Evolutionary conservation across 495 filamentous ascomycete species (phyloP).

Genomic region (Annulohypoxylon moriforme): DNA sequence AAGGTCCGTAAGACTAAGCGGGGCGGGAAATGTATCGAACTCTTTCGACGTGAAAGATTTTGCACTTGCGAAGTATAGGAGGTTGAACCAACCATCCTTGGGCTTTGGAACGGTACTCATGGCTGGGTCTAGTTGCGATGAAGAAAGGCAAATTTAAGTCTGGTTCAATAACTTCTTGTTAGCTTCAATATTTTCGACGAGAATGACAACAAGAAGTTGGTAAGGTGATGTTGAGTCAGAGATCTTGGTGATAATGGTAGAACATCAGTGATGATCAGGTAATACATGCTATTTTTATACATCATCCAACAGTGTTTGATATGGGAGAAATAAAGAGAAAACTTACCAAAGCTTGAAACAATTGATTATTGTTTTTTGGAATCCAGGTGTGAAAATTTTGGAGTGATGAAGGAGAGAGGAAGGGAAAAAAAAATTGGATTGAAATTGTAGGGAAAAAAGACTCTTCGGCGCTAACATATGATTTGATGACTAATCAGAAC

Average conservation of each 20-base stretch:
- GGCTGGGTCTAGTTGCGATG: background rate
- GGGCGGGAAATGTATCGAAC: constrained; percentile 77
- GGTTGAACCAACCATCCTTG: constrained; percentile 71
- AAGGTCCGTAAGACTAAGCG: constrained; percentile 72
- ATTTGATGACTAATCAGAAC: constrained; percentile 28
- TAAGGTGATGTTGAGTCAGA: constrained; percentile 59
- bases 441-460: background rate
- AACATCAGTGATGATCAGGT: constrained; percentile 66
- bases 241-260: constrained; percentile 69
- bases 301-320: constrained; percentile 53
- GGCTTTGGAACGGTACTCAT: constrained; percentile 55
- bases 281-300: constrained; percentile 74
- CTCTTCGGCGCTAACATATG: constrained; percentile 7
- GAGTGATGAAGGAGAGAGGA: constrained; percentile 1
- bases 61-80: constrained; percentile 89
- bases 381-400: constrained; percentile 1
- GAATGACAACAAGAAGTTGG: constrained; percentile 25
- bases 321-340: background rate
- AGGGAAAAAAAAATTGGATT: constrained; percentile 13
- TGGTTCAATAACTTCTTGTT: constrained; percentile 27
- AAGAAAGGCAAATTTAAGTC: background rate
- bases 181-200: constrained; percentile 32
- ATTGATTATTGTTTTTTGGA: constrained; percentile 5
- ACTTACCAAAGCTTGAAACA: constrained; percentile 28
- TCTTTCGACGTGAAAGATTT: constrained; percentile 77